A percentile compares a stretch with the other conserved stretches of the same genome.
phyloP scores from a whole-genome alignment of 1,139 yeast species.

The Kodamaea suecica region DNA sequence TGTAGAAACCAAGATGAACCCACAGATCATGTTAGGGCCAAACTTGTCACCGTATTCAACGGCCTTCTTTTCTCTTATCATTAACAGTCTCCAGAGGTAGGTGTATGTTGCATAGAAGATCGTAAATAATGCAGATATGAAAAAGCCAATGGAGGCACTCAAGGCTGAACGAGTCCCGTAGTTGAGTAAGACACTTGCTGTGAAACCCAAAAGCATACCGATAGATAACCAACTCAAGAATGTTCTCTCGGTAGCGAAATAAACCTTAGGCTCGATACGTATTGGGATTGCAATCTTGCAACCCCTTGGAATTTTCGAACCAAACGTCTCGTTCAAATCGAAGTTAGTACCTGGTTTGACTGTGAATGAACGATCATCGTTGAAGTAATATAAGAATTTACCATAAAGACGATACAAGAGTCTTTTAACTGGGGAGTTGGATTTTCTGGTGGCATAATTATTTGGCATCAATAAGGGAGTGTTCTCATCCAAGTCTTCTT shows the following conservation, averaged over 20 bases:
- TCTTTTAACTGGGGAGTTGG: conserved; percentile 31
- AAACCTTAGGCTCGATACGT: conserved; percentile 80
- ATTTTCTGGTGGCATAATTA: conserved; percentile 25
- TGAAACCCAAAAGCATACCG: conserved; percentile 67
- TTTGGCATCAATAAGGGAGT: conserved; percentile 42
- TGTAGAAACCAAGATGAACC: conserved; percentile 68
- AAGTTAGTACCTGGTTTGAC: conserved; percentile 82
- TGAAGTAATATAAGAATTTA: conserved; percentile 45
- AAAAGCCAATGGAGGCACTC: conserved; percentile 87
- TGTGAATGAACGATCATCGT: conserved; percentile 67
- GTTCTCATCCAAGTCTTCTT: conserved; percentile 46
- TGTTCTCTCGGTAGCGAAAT: conserved; percentile 82
- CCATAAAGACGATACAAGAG: conserved; percentile 35
- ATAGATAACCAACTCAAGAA: conserved; percentile 76
- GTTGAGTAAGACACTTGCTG: conserved; percentile 66
- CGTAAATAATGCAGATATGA: conserved; percentile 71
- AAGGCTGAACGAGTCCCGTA: conserved; percentile 69
- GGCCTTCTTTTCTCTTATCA: conserved; percentile 79
- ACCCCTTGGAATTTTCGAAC: conserved; percentile 67
- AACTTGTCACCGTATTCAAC: conserved; percentile 81
- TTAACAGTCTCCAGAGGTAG: conserved; percentile 79
- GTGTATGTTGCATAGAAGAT: conserved; percentile 69
- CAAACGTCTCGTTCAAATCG: conserved; percentile 52
- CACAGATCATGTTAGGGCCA: conserved; percentile 85
- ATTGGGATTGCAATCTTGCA: conserved; percentile 73